Base-by-base conservation (phyloP, 2,329 filamentous ascomycete genomes). In the Fusarium napiforme region DNA sequence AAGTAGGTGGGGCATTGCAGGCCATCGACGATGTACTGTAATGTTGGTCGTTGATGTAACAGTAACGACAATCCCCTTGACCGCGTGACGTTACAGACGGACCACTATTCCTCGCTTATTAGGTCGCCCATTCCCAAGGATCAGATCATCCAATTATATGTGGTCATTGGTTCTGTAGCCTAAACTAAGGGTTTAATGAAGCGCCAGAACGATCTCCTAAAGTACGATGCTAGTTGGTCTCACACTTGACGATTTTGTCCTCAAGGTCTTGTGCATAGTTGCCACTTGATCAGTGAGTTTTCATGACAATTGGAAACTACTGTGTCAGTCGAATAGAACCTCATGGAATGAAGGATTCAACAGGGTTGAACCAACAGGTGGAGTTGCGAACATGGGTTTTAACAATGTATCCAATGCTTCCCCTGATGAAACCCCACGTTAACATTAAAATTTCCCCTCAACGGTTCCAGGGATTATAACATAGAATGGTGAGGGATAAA, bases 211-310 rank as follows among this genome's bases (percentile, higher is more conserved):
- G 19, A 28, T 15, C 0, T 15, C 8, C 1, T 4, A 15, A 7
- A 21, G 18, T 7, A 11, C 5, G 11, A 23, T 6, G 14, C 11
- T 32, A 16, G 28, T 30, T n/a, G 4, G 14, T 4, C 8, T 5
- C 15, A 32, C 4, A 7, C 9, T 30, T 3, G 2, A 32, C 9
- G 11, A 32, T 8, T 8, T 4, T 18, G 7, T 18, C 10, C 12
- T 4, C 10, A 30, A 18, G 10, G 7, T 8, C 3, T 9, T 23
- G 4, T 2, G 4, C 7, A 18, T 1, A 34, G 1, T 7, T 3
- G 4, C 11, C 10, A 14, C 4, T 34, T 2, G 3, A 14, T 50
- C 5, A 9, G 28, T 8, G 21, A 26, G 16, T 36, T 36, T 19
- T 3, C 0, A 32, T 36, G 47, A 19, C n/a, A 36, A 7, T 15